phyloP scores from a whole-genome alignment of 768 basidiomycete genomes.

The Omphalotus guepiniiformis region DNA sequence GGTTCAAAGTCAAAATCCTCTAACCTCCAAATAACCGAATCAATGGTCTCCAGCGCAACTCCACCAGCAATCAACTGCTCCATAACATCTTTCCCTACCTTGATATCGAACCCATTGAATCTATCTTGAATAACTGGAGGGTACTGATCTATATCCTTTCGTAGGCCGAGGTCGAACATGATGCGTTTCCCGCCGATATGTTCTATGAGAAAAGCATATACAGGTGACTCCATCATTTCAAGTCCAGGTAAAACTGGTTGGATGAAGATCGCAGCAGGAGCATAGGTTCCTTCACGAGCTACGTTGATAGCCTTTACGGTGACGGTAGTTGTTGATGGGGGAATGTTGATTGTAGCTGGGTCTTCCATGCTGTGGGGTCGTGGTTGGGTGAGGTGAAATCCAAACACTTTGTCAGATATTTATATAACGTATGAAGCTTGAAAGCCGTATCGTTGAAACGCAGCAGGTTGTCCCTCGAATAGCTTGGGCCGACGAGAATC shows the following conservation, averaged over 20 bases:
- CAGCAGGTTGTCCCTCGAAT: too few relatives aligned
- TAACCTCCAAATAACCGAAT: neutral
- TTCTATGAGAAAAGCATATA: neutral
- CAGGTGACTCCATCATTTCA: conserved; percentile 9
- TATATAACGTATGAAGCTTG: too few relatives aligned
- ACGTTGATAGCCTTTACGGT: conserved; percentile 14
- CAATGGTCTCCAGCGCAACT: neutral
- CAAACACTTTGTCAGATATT: too few relatives aligned
- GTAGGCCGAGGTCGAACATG: neutral
- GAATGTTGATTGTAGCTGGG: conserved; percentile 7
- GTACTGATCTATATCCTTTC: neutral
- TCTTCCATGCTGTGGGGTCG: neutral
- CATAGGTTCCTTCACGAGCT: neutral
- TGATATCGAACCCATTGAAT: neutral
- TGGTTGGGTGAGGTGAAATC: too few relatives aligned
- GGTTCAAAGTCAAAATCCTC: too few relatives aligned
- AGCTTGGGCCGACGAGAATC: too few relatives aligned
- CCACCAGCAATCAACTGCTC: neutral
- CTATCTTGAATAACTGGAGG: neutral
- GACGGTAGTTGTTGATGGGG: conserved; percentile 11
- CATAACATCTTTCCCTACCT: neutral
- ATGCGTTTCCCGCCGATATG: neutral
- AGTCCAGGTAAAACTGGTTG: conserved; percentile 14
- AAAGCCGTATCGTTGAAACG: too few relatives aligned
- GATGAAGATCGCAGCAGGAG: conserved; percentile 14